phyloP scores from a whole-genome alignment of 2,329 filamentous ascomycete genomes.

The Curvularia verruculosa region DNA sequence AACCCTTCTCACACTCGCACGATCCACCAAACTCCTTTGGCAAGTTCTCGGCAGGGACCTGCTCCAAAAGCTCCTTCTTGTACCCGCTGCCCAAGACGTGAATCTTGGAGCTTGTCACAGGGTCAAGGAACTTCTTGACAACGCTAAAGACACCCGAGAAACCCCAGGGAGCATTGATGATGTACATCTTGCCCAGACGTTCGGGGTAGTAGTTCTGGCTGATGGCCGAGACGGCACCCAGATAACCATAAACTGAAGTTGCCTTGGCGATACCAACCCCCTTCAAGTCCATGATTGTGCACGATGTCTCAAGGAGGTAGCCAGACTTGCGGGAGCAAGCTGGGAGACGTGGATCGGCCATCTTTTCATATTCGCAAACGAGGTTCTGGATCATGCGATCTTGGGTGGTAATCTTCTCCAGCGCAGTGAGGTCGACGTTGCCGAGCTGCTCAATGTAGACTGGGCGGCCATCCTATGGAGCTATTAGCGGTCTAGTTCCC shows the following conservation, averaged over 20 bases:
- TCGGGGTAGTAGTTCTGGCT: conserved; percentile 99
- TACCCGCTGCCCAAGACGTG: conserved; percentile 83
- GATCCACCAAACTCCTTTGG: conserved; percentile 83
- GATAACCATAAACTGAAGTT: conserved; percentile 84
- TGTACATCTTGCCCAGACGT: conserved; percentile 91
- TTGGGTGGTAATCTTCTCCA: conserved; percentile 90
- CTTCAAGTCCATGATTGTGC: conserved; percentile 98
- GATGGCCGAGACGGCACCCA: conserved; percentile 82
- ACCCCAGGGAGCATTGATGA: conserved; percentile 97
- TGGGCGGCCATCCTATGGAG: conserved; percentile 82
- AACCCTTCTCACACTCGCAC: conserved; percentile 83
- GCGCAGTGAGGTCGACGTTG: conserved; percentile 85
- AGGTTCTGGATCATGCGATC: conserved; percentile 97
- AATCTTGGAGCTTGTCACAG: conserved; percentile 96
- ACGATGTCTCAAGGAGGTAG: conserved; percentile 93
- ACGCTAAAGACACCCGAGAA: conserved; percentile 85
- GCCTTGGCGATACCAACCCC: conserved; percentile 85
- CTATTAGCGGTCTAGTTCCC: conserved; percentile 14
- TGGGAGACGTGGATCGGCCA: conserved; percentile 89
- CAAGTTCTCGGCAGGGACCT: conserved; percentile 89
- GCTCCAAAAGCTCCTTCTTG: conserved; percentile 80
- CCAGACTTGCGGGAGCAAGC: conserved; percentile 93
- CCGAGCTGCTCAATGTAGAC: conserved; percentile 97
- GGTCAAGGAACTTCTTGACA: conserved; percentile 93
- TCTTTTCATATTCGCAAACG: conserved; percentile 96